Evolutionary conservation across 129 eudicot species (phyloP), one percentile per base, ranked within the genome.

Genomic region (Escallonia herrerae): DNA sequence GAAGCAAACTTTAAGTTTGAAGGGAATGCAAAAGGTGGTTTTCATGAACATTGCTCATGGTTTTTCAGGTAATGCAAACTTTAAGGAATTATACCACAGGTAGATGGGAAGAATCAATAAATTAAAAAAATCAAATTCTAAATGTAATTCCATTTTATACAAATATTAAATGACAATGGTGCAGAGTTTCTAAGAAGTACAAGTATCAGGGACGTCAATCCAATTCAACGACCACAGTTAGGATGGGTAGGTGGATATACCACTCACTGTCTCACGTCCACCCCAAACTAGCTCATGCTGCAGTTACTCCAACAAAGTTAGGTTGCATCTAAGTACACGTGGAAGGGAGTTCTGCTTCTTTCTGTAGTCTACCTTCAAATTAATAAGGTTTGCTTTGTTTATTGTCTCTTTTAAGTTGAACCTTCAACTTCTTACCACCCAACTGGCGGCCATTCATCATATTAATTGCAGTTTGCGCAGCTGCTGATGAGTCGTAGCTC

Each of bases 341-440:
- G 73, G 73, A 22, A 61, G 81, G 72, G 76, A 76, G 55, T 48
- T 73, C 67, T 67, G 75, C 74, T 60, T 74, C 80, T 71, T 72
- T 81, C 77, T 69, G 52, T 60, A 47, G 56, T 78, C 74, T 82
- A 84, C 84, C 86, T 65, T 66, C 68, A 71, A 68, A 74, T 88
- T 77, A 85, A 68, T 77, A 88, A 44, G 84, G 70, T 63, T 77
- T 83, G 74, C 80, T 93, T 43, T 83, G 89, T 82, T 83, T 93
- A 73, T 88, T 87, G 74, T 88, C 98, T 86, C 95, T 77, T 81
- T 93, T 93, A 60, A 85, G 96, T 78, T 93, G 91, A 76, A 93
- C 98, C 82, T 88, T 93, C 86, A 93, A 83, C 83, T 88, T 93
- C 76, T 93, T 93, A 83, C 96, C 85, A 56, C 95, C 95, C 80